Percentiles rank a stretch among this genome's conserved stretches.
These are phyloP conservation scores for Sclerotinia glacialis DNA, from an alignment of 2,329 filamentous ascomycete species.

Conservation along the genomic window DNA sequence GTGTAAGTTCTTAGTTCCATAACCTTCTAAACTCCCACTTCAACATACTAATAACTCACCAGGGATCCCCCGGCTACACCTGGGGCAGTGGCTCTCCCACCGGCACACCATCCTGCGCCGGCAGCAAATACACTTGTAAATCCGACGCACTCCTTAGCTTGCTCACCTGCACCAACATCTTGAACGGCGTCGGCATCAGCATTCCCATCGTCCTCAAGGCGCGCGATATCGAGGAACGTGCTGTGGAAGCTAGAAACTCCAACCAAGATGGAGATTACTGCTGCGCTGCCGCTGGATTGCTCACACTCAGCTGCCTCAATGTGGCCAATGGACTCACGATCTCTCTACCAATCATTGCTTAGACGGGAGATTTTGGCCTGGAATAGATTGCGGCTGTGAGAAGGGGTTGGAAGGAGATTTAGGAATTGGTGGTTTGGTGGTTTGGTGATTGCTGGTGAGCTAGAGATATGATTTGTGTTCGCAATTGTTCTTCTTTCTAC, in stretches of 20 bases:
- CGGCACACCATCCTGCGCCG: neutral
- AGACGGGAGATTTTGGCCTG: rapidly evolving
- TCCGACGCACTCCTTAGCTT: neutral
- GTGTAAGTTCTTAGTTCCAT: neutral
- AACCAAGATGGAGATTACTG: constrained; percentile 3
- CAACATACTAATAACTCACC: neutral
- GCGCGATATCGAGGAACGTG: neutral
- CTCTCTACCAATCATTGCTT: neutral
- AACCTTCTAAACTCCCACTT: too few species aligned
- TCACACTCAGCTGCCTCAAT: neutral
- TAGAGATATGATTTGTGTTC: neutral
- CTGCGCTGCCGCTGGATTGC: neutral
- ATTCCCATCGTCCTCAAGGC: neutral
- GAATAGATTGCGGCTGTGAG: neutral
- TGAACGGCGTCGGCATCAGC: neutral
- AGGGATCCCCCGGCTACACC: neutral
- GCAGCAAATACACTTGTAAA: neutral
- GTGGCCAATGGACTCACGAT: neutral
- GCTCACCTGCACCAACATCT: constrained; percentile 1
- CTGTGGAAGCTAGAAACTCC: neutral
- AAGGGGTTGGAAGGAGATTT: neutral
- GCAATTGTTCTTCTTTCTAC: neutral
- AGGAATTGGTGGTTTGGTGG: neutral
- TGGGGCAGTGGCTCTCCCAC: neutral
- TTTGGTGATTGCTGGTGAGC: too few species aligned